Evolutionary conservation across 148 eudicot species (phyloP).

Genomic region (Beta vulgaris): DNA sequence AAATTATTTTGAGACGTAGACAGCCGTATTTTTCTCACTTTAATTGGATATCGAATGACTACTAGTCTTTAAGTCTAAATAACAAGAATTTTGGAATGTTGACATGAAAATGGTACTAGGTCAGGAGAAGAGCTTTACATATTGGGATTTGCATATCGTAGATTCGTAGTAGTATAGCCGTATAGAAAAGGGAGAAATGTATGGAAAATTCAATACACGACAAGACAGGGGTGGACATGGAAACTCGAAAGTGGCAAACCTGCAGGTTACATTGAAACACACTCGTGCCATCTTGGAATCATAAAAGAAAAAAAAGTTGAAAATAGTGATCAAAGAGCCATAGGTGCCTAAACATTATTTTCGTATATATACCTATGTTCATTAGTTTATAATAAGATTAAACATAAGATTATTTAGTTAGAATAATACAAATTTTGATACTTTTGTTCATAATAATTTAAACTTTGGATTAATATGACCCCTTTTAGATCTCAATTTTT

Average conservation of each 20-base stretch:
- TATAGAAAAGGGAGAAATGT: not conserved
- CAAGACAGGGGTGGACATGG: conserved; percentile 21
- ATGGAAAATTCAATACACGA: conserved; percentile 3
- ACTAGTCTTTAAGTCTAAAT: too few species aligned
- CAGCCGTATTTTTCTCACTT: too few species aligned
- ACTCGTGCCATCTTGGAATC: conserved; percentile 27
- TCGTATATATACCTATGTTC: not conserved
- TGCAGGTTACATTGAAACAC: conserved; percentile 25
- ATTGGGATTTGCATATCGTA: conserved; percentile 18
- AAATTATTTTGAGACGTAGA: too few species aligned
- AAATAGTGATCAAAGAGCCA: not conserved
- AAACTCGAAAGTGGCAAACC: conserved; percentile 22
- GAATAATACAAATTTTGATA: too few species aligned
- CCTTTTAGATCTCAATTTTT: too few species aligned
- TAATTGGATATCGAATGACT: too few species aligned
- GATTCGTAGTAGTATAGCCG: not conserved
- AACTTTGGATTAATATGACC: too few species aligned
- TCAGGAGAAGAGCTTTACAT: not conserved
- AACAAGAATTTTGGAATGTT: too few species aligned
- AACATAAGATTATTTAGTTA: too few species aligned
- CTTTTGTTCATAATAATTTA: too few species aligned
- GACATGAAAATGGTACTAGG: too few species aligned
- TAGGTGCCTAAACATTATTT: not conserved
- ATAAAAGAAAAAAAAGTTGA: not conserved
- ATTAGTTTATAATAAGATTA: not conserved